Conservation (phyloP, 2,329 filamentous ascomycete species). For the Exserohilum turcica region DNA sequence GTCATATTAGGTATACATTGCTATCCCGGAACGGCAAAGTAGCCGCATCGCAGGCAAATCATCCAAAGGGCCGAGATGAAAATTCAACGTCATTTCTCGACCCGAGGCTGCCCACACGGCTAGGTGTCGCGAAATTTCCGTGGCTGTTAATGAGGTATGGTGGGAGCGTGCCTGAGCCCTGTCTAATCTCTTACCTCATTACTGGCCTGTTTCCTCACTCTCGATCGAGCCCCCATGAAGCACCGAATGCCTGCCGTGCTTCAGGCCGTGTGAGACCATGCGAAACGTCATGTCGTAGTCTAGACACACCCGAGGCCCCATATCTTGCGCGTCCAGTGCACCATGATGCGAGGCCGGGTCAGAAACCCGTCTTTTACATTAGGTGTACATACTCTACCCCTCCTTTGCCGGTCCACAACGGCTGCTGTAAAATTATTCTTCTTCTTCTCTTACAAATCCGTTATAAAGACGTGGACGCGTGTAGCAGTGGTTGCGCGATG, state of each 20-base stretch:
- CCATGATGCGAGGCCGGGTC: conserved; percentile 8
- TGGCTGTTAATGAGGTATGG: conserved; percentile 17
- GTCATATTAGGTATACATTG: too few relatives aligned
- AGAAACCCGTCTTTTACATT: background rate
- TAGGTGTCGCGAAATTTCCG: conserved; percentile 8
- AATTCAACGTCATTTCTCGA: conserved; percentile 30
- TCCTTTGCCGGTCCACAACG: conserved; percentile 5
- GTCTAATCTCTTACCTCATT: conserved; percentile 25
- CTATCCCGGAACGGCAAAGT: conserved; percentile 3
- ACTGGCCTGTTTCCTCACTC: conserved; percentile 22
- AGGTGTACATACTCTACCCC: background rate
- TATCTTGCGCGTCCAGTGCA: conserved; percentile 13
- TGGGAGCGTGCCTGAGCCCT: conserved; percentile 18
- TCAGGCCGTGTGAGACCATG: conserved; percentile 15
- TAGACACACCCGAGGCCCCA: conserved; percentile 3
- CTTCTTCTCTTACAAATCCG: background rate
- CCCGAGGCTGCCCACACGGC: conserved; percentile 7
- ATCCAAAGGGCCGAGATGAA: conserved; percentile 3
- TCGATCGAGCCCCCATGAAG: conserved; percentile 30
- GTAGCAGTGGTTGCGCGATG: background rate
- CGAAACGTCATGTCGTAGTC: conserved; percentile 9
- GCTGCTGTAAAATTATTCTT: background rate
- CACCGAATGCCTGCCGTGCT: conserved; percentile 20
- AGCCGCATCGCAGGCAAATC: conserved; percentile 7
- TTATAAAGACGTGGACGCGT: background rate